Evolutionary conservation across 768 basidiomycete genomes (phyloP), one percentile per base, ranked within the genome.

Genomic region (Dentipellis sp.): DNA sequence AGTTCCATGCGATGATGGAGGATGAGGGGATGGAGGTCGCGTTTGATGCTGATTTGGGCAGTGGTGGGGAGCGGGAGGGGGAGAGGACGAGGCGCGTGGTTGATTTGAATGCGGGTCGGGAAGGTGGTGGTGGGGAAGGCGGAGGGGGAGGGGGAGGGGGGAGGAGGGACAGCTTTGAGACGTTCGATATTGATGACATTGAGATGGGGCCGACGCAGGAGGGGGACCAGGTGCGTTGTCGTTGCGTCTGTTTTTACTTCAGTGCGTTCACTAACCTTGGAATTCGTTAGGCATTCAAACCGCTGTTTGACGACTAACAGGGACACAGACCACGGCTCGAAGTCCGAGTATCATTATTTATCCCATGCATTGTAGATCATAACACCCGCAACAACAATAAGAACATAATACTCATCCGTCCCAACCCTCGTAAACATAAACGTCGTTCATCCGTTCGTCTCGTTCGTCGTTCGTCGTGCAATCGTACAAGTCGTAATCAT

Each of bases 1-100:
- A 88, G 64, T 67, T 89, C 37, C 74, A 71, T 19, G 80, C 76
- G 22, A 74, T 86, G 72, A 67, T 85, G 17, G 80, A 81, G 53
- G 82, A 73, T 23, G 81, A 83, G 2, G 82, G 76, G 10, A 79
- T 80, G 58, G 83, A 85, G 62, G 77, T 72, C 47, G 66, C 59
- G 37, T 59, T 64, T 38, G 60, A 53, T 21, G 47, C 47, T 9
- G 47, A 45, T 17, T 23, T 37, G 37, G n/a, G n/a, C n/a, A n/a
- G n/a, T n/a, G n/a, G n/a, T n/a, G n/a, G n/a, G n/a, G n/a, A n/a
- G n/a, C n/a, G 37, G 50, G 34, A 38, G 35, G 40, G 39, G 46
- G 23, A 14, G 6, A 35, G 14, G 42, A 42, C 19, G 52, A 52
- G 37, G n/a, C 49, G 50, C 58, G 19, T n/a, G 54, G 34, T n/a